A percentile compares a stretch with the other conserved stretches of the same genome.
Evolutionary conservation across 2,329 filamentous ascomycete species (phyloP).

Genomic region (Hirsutella thompsonii): DNA sequence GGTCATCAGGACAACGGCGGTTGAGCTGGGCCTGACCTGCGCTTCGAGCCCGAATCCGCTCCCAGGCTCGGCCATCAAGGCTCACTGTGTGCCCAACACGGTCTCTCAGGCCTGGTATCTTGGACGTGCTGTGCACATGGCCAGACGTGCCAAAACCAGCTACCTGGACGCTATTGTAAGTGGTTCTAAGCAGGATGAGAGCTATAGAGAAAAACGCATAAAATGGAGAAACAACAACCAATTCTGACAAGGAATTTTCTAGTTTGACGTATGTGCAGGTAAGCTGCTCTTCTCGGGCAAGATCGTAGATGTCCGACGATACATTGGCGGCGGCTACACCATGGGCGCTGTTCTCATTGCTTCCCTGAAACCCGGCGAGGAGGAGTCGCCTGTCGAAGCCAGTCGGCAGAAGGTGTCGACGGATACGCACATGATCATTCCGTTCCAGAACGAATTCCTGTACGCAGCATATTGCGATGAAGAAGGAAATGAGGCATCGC

Average conservation of each 20-base stretch:
- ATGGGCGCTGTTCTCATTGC: slow-evolving; percentile 24
- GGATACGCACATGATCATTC: slow-evolving; percentile 21
- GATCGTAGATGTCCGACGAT: slow-evolving; percentile 24
- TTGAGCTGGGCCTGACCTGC: slow-evolving; percentile 25
- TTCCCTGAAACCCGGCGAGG: slow-evolving; percentile 17
- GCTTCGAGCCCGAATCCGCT: slow-evolving; percentile 21
- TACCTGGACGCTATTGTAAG: slow-evolving; percentile 15
- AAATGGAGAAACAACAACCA: too few relatives aligned
- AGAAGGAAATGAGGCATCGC: slow-evolving; percentile 14
- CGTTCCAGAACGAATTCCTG: slow-evolving; percentile 29
- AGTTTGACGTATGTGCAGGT: slow-evolving; percentile 19
- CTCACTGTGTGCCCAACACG: slow-evolving; percentile 18
- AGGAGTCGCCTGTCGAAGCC: slow-evolving; percentile 8
- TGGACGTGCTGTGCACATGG: slow-evolving; percentile 17
- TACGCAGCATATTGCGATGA: slow-evolving; percentile 21
- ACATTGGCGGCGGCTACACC: slow-evolving; percentile 25
- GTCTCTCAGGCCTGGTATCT: slow-evolving; percentile 21
- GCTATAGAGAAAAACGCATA: too few relatives aligned
- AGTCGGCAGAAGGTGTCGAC: slow-evolving; percentile 5
- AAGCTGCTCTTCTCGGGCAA: slow-evolving; percentile 25
- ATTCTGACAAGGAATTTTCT: too few relatives aligned
- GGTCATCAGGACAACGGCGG: slow-evolving; percentile 20
- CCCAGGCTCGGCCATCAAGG: slow-evolving; percentile 18
- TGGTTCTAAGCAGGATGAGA: too few relatives aligned
- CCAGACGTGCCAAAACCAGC: slow-evolving; percentile 14